Evolutionary conservation across 495 filamentous ascomycete species (phyloP), one percentile per base, ranked within the genome.

Genomic region (Aspergillus steynii): DNA sequence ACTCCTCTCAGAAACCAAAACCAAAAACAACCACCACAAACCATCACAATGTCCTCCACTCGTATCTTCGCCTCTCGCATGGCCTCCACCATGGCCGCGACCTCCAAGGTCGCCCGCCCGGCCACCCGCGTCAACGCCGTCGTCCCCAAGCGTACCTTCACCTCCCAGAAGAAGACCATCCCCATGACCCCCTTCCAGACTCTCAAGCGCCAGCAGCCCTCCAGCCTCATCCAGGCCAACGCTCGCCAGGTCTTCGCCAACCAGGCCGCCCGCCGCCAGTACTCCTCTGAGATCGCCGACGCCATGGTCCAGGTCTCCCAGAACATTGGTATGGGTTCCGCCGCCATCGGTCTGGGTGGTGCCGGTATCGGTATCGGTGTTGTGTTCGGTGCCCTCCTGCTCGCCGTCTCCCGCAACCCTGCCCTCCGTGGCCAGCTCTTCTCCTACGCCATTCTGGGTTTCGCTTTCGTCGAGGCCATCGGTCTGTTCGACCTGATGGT

Each of bases 401-500:
- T 87, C 77, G 86, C 84, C 76, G 89, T 92, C 68, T 90, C 91
- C 80, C 90, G 91, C 82, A 95, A 95, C 89, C 90, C 90, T 68
- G 87, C 87, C 68, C 87, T 95, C 83, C 87, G 90, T 80, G 90
- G 89, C 71, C 90, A 93, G 83, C 89, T 95, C 68, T 95, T 95
- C 89, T 86, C 88, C 64, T 93, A 95, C 82, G 90, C 91, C 84
- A 92, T 95, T 88, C 81, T 95, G 72, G 90, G 90, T 80, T 95
- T 95, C 78, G 90, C 91, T 71, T 95, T 95, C 87, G 90, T 91
- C 75, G 91, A 95, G 78, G 91, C 91, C 83, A 95, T 92, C 68
- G 91, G 90, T 86, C 87, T 95, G 71, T 93, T 94, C 89, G 89
- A 91, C 74, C 87, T 94, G 71, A 94, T 94, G 90, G 86, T 93